Base-by-base conservation (phyloP, 2,329 filamentous ascomycete species). In the Fusarium subtropicale region DNA sequence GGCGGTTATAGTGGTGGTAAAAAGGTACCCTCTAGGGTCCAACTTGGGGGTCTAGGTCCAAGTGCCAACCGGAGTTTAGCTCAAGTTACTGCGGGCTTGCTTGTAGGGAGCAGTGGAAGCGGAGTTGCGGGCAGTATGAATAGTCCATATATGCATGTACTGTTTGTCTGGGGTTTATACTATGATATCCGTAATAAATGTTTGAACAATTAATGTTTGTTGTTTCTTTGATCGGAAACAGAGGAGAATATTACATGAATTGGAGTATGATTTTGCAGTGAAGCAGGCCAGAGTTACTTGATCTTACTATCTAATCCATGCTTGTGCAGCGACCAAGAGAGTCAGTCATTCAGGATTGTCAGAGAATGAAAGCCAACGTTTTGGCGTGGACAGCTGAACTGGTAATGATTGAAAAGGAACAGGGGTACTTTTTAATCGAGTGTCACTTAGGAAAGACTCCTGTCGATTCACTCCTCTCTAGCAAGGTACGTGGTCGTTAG, bases 51-150 rank as follows among this genome's bases (percentile, higher is more conserved):
- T 39, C 33, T 41, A 53, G 56, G 63, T 33, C 51, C 31, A 69
- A 60, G 57, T 55, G 59, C 64, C 63, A 46, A 67, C 58, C 67
- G 52, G 16, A 60, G 61, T 60, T 65, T 56, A 62, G 60, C 47
- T 62, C n/a, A 38, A n/a, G 11, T 20, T 20, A 13, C 31, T 28
- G 22, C 38, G 15, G 52, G 41, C 39, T 46, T 46, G 45, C 33
- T 41, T 39, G 38, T 45, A 62, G 42, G 42, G 18, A 56, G 34
- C 44, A 38, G 47, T 33, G 26, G 39, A 51, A 57, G 41, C 34
- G 41, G 56, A 52, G 59, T 45, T 45, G 13, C 22, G 42, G 7
- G 39, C 34, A 60, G 48, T 26, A 18, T 24, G 39, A 38, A 26
- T 22, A 26, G 39, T 22, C 62, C 46, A 64, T 64, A 39, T 39